Evolutionary conservation across 2,329 filamentous ascomycete species (phyloP).

Genomic region (Thielaviopsis musarum): DNA sequence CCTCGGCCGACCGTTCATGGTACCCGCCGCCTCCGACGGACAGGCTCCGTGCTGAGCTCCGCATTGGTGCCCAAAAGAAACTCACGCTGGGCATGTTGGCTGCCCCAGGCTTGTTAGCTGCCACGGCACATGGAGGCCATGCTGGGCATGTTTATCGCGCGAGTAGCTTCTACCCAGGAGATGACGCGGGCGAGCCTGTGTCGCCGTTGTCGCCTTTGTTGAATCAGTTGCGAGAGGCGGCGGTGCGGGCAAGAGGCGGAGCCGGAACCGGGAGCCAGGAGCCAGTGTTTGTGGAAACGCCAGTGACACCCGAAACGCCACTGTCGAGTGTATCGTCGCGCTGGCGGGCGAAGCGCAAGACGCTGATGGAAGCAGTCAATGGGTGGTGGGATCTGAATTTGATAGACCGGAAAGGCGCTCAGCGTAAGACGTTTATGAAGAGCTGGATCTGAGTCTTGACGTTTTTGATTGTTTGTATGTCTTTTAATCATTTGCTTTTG

Average conservation of each 20-base stretch:
- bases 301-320: constrained; percentile 13
- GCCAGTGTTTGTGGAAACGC: constrained; percentile 8
- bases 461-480: not conserved
- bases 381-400: constrained; percentile 39
- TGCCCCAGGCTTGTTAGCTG: not conserved
- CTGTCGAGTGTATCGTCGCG: constrained; percentile 11
- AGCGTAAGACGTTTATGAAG: constrained; percentile 10
- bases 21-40: constrained; percentile 13
- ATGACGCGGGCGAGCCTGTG: constrained; percentile 13
- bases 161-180: constrained; percentile 6
- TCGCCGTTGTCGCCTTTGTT: constrained; percentile 16
- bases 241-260: not conserved
- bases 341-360: constrained; percentile 24
- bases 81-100: constrained; percentile 10
- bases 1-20: constrained; percentile 6
- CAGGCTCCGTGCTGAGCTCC: constrained; percentile 1
- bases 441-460: constrained; percentile 7
- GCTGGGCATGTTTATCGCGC: not conserved
- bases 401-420: constrained; percentile 20
- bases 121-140: not conserved
- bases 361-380: constrained; percentile 30
- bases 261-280: not conserved
- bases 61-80: not conserved
- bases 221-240: constrained; percentile 9
- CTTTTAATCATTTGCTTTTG: not conserved